Percentiles rank a stretch among this genome's conserved stretches.
Conservation (phyloP, 2,329 filamentous ascomycete genomes). For the Colletotrichum siamense region DNA sequence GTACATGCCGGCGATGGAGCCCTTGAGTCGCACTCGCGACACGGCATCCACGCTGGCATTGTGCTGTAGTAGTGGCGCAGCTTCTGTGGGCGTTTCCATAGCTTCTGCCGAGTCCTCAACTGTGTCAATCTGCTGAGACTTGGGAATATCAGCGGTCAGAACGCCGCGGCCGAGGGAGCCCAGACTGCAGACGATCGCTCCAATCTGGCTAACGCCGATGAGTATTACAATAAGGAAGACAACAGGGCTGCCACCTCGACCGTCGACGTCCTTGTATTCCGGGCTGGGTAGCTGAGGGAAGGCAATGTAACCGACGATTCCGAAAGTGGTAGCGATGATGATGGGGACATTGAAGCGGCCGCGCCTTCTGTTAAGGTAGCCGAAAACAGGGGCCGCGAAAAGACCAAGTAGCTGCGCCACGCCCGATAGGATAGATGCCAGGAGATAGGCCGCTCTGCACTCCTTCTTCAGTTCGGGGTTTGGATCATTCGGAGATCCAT, state of each 20-base stretch:
- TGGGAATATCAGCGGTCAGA: constrained; percentile 54
- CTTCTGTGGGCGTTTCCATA: constrained; percentile 43
- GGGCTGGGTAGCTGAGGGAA: constrained; percentile 82
- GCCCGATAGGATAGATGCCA: constrained; percentile 87
- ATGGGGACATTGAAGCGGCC: constrained; percentile 75
- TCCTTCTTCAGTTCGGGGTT: constrained; percentile 81
- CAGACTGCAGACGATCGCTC: constrained; percentile 94
- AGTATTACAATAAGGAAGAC: constrained; percentile 81
- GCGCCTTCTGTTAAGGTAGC: constrained; percentile 78
- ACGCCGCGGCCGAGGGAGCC: constrained; percentile 85
- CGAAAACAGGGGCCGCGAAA: constrained; percentile 84
- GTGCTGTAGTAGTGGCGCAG: constrained; percentile 43
- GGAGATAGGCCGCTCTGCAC: constrained; percentile 85
- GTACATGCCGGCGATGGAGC: constrained; percentile 93
- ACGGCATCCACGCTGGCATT: constrained; percentile 31
- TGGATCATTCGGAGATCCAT: constrained; percentile 66
- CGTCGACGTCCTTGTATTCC: constrained; percentile 69
- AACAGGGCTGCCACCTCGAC: constrained; percentile 68
- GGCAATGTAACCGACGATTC: constrained; percentile 77
- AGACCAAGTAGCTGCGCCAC: constrained; percentile 88
- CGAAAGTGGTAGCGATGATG: constrained; percentile 72
- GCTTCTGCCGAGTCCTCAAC: constrained; percentile 24
- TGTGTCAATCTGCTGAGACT: constrained; percentile 31
- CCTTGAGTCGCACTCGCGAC: constrained; percentile 74
- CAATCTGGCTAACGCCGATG: constrained; percentile 92